Base-by-base conservation (phyloP, 306 rosid genomes). In the Datisca glomerata region DNA sequence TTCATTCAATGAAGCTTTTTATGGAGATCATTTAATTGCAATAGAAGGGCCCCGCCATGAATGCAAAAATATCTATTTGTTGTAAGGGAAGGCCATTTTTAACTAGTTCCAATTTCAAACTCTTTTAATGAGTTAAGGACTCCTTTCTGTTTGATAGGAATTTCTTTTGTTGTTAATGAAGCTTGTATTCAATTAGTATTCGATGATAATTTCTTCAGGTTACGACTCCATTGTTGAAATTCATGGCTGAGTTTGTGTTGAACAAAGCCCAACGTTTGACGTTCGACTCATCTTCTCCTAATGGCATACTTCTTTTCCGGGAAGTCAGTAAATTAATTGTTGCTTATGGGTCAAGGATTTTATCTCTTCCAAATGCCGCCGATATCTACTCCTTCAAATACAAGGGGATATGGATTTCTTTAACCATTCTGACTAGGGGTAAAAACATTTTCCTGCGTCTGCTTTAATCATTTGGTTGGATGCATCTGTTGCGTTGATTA, bases 221-320 rank as follows among this genome's bases (percentile, higher is more conserved):
- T 53, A 91, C 98, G 27, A 91, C 96, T 21, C 98, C 98, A 17
- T 57, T 91, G 67, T 65, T 91, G 72, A 91, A 91, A 70, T 91
- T 91, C 68, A 69, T 84, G 91, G 85, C 96, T 16, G 98, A 91
- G 75, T 91, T 91, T 73, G 98, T 75, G 68, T 56, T 63, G 51
- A 91, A 91, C 77, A 91, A 91, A 80, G 86, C 96, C 58, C 98
- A 91, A 43, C 91, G 98, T 41, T 66, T 91, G 81, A 91, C 92
- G 36, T 91, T 91, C 59, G 98, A 91, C 66, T 84, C 98, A 40
- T 91, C 96, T 53, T 91, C 98, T 70, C 98, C 98, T 39, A 91
- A 91, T 69, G 98, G 98, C 64, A 91, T 91, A 65, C 98, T 91
- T 70, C 73, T 91, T 56, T 91, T 91, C 63, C 93, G 98, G 35